Base-by-base conservation (phyloP, 1,139 yeast genomes). In the Geotrichum phurueaensis region DNA sequence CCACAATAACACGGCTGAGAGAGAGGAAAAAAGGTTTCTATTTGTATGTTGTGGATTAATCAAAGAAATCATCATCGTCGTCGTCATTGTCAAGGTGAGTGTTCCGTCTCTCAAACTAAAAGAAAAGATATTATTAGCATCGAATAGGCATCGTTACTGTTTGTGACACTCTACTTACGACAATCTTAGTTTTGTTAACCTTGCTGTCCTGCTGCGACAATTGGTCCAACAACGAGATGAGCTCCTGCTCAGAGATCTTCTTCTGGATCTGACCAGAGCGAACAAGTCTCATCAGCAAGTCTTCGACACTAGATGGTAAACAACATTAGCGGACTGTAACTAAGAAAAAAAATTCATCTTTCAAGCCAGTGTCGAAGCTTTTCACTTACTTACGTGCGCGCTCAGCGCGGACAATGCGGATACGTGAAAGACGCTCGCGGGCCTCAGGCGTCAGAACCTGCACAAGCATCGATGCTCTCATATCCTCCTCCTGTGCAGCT, bases 401-500 rank as follows among this genome's bases (percentile, higher is more conserved):
- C 62, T 94, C 98, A 1, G 96, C 95, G 69, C 94, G 82, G 51
- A 94, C 99, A 70, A 94, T 83, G 53, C 92, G 79, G 36, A 94
- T 96, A 62, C 99, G 79, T 45, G 94, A 84, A 60, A 94, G 79
- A 65, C 99, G 80, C 72, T 94, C 98, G 58, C 96, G 80, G 0
- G 98, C 99, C 58, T 81, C 84, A 7, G 91, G 85, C 62, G 88
- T 89, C 56, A 94, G 77, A 18, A 89, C 81, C 66, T 88, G 92
- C 3, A 89, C 81, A 60, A 92, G 76, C 64, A 75, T 64, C 3
- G 74, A 66, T 9, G 72, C 69, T 36, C 76, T 65, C 66, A 71
- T 67, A 36, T 77, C 79, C 39, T 75, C 78, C 55, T 68, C 69
- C 43, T 64, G 65, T 5, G 62, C 61, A 15, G 49, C 60, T 45